Conservation (phyloP, 2,329 filamentous ascomycete genomes). For the Colletotrichum musicola region DNA sequence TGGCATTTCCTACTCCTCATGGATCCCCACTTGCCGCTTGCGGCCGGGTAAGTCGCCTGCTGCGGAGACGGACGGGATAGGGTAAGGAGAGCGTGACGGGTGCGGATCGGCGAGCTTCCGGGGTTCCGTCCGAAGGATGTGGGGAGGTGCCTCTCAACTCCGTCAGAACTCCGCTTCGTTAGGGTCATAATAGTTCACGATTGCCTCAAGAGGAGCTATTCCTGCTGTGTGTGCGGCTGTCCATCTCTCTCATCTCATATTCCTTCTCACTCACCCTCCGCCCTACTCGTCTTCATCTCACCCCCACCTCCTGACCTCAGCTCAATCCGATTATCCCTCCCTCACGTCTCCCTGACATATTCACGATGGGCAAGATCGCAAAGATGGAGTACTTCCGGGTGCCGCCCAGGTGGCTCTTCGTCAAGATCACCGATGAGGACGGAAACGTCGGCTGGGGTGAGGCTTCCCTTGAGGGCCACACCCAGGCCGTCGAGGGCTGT, state of each 20-base stretch:
- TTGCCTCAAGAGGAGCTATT: constrained; percentile 12
- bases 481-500: constrained; percentile 79
- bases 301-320: background rate
- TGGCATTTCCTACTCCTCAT: too few relatives aligned
- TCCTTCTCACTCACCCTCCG: too few relatives aligned
- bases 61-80: constrained; percentile 14
- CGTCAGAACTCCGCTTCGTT: constrained; percentile 23
- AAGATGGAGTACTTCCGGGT: constrained; percentile 81
- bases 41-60: constrained; percentile 19
- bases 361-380: constrained; percentile 71
- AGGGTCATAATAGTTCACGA: constrained; percentile 27
- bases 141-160: constrained; percentile 12
- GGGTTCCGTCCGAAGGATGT: constrained; percentile 23
- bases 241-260: background rate
- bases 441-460: constrained; percentile 80
- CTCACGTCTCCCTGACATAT: background rate
- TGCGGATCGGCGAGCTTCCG: constrained; percentile 30
- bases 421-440: constrained; percentile 78
- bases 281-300: background rate
- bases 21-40: constrained; percentile 14
- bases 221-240: background rate
- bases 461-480: constrained; percentile 79
- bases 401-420: constrained; percentile 81
- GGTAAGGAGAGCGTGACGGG: constrained; percentile 11
- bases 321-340: background rate